Base-by-base conservation (phyloP, 1,284 basidiomycete genomes). In the Phylloporus sp. region DNA sequence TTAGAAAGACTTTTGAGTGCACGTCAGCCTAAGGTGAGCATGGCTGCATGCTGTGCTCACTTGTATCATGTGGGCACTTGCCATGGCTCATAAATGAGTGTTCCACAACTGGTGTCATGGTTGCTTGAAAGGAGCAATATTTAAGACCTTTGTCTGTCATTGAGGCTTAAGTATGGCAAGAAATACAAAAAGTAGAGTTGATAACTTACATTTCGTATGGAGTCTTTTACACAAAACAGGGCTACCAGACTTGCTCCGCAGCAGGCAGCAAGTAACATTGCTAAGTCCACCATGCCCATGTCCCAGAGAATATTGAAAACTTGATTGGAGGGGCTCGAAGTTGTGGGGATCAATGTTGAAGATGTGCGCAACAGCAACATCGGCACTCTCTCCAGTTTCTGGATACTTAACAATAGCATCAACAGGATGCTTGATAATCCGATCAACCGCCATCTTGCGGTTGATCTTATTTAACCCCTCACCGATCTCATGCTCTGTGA, bases 341-440 rank as follows among this genome's bases (percentile, higher is more conserved):
- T 18, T 10, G 12, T 2, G 28, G 31, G 8, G 50, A 18, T 65
- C 3, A 0, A 65, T 15, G 15, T 29, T 10, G 12, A 65, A 65
- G 6, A 60, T 29, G 18, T 59, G 57, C 1, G 54, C 46, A 3
- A 65, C 17, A 4, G 57, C 2, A 4, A 58, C 4, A 37, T 28
- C 56, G 15, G 12, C 20, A 1, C 12, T 1, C 3, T 62, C 49
- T 3, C 64, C 54, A 24, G 61, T 65, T 54, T 65, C 34, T 0
- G 34, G 61, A 11, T 65, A 65, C 31, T 65, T 50, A 1, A 63
- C 50, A 3, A 62, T 63, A 0, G 54, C 49, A 24, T 39, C n/a
- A 5, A 6, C 24, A 0, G n/a, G 39, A 44, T 64, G 63, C 56
- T 58, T 24, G 2, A 64, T 17, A 4, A 64, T 56, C 3, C n/a